Conservation (phyloP, 139 green algal species). For the Chlorella sorokiniana region DNA sequence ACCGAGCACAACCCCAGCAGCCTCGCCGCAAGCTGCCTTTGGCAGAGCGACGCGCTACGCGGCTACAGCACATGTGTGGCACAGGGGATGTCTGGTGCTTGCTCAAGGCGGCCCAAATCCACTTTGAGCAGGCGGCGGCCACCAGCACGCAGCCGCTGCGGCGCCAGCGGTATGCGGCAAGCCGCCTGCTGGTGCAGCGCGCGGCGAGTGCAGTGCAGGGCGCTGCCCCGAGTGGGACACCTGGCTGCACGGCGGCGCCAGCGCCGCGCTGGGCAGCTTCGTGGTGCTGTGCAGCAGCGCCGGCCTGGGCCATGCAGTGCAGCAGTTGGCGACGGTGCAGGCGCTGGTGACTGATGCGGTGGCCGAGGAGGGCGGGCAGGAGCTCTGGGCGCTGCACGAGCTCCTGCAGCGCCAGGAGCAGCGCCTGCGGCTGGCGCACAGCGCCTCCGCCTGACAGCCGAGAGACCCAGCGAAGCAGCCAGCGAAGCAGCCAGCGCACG, state of each 20-base stretch:
- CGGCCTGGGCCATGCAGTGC: background rate
- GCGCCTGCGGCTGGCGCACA: background rate
- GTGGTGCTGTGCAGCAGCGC: conserved; percentile 16
- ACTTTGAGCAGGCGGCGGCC: background rate
- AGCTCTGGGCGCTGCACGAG: conserved; percentile 22
- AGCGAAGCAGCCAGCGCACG: too few relatives aligned
- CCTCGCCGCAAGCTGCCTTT: background rate
- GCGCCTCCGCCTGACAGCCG: background rate
- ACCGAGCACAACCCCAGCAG: background rate
- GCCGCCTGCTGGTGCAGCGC: background rate
- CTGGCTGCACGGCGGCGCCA: conserved; percentile 6
- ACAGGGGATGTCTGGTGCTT: conserved; percentile 21
- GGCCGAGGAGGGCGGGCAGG: background rate
- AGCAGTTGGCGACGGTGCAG: background rate
- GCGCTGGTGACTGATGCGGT: conserved; percentile 2
- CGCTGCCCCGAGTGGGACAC: background rate
- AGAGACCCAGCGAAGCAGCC: too few relatives aligned
- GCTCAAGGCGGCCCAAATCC: conserved; percentile 1
- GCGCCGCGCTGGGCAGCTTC: conserved; percentile 19
- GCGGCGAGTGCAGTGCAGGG: background rate
- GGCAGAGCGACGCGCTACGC: background rate
- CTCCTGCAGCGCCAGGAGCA: background rate
- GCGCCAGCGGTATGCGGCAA: background rate
- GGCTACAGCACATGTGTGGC: background rate
- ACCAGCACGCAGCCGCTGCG: background rate